Base-by-base conservation (phyloP, 306 rosid species). In the Fragaria ananassa region DNA sequence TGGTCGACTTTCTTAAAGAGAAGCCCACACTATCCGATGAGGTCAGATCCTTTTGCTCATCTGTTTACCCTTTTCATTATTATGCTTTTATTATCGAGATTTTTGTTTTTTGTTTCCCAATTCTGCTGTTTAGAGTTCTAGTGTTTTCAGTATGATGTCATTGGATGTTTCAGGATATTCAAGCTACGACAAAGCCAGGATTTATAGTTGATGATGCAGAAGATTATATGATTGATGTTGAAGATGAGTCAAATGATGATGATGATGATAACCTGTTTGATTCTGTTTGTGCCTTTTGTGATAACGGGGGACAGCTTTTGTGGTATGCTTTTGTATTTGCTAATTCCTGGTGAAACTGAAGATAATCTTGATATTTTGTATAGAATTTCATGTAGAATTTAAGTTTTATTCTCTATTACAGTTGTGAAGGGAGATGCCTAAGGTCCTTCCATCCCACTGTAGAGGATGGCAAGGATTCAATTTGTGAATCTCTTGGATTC, bases 391-490 rank as follows among this genome's bases (percentile, higher is more conserved):
- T 64, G 45, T 71, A 15, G 60, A 68, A 58, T 68, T 34, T 44
- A 13, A 29, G 73, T 62, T 77, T 61, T 76, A 35, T 79, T 42
- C 14, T 80, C 65, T 46, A 29, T 21, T 82, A 83, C 80, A 92
- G 99, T 79, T 95, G 99, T 71, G 99, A 95, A 39, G 99, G 99
- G 74, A 88, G 87, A 75, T 95, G 99, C 91, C 79, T 95, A 85
- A 90, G 97, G 86, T 88, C 96, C 12, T 95, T 95, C 76, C 99
- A 95, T 91, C 87, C 96, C 23, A 87, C 85, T 67, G 78, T 39
- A 74, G 86, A 88, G 78, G 88, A 77, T 71, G 96, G 91, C 34
- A 83, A 37, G 15, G 95, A 89, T 10, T 90, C 93, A 74, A 3
- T 5, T 4, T 95, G 99, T 68, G 79, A 12, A 50, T 85, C 99